Evolutionary conservation across 805 yeast species (phyloP), one percentile per base, ranked within the genome.

Genomic region (Yarrowia yakushimensis): DNA sequence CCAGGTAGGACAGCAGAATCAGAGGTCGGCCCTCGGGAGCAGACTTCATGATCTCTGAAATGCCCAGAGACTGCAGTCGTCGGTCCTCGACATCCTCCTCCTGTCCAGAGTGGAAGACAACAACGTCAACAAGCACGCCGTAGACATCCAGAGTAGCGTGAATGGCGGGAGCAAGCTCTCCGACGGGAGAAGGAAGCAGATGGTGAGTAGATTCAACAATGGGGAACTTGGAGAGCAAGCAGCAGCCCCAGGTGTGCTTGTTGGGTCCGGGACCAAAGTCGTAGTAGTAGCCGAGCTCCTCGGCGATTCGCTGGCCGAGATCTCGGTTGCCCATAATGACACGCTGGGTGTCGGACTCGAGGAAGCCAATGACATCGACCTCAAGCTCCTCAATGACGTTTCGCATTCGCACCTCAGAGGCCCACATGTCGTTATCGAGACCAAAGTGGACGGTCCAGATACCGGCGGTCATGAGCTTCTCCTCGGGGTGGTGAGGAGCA

Each of bases 361-460:
- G 79, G 65, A 94, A 76, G 0, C 98, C 98, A 68, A 94, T 82
- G 45, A 94, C 87, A 73, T 94, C 99, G 13, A 94, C 76, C 75
- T 94, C 96, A 61, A 96, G 85, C 68, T 93, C 98, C 64, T 77
- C 78, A 64, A 94, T 84, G 57, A 93, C 81, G 67, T 87, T 86
- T 64, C 86, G 78, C 97, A 94, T 93, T 67, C 97, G 82, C 43
- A 83, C 85, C 75, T 94, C 97, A 66, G 91, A 84, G 0, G 96
- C 93, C 99, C 99, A 94, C 94, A 94, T 87, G 72, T 91, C 97
- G 73, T 94, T 94, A 73, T 94, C 99, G 57, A 94, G 80, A 23
- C 97, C 99, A 72, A 94, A 94, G 76, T 94, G 99, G 66, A 94
- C 86, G 22, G 98, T 93, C 99, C 99, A 94, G 65, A 94, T 92